A percentile compares a stretch with the other conserved stretches of the same genome.
These are phyloP conservation scores for Xylariaceae sp. DNA, from an alignment of 2,329 filamentous ascomycete genomes.

Conservation along the genomic window DNA sequence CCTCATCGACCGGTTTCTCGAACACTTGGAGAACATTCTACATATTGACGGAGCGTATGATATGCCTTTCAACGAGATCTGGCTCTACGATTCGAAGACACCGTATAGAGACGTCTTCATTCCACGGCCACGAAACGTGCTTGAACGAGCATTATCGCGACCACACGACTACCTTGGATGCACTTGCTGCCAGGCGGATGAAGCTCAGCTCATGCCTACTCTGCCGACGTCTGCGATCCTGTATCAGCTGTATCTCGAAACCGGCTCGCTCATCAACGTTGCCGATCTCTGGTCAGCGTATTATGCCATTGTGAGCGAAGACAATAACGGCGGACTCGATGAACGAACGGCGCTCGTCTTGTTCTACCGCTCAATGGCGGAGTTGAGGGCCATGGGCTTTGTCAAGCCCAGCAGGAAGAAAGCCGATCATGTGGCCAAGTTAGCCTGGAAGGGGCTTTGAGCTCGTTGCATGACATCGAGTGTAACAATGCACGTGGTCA, in stretches of 20 bases:
- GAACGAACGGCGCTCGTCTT: constrained; percentile 60
- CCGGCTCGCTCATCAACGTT: constrained; percentile 70
- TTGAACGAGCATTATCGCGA: constrained; percentile 65
- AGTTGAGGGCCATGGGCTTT: constrained; percentile 79
- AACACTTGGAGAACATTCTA: constrained; percentile 40
- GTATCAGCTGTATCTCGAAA: constrained; percentile 75
- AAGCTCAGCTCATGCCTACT: constrained; percentile 50
- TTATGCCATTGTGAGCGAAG: constrained; percentile 52
- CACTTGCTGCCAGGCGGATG: constrained; percentile 54
- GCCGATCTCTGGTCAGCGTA: constrained; percentile 78
- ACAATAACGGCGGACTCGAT: constrained; percentile 40
- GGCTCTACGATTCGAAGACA: constrained; percentile 67
- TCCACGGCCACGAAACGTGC: constrained; percentile 62
- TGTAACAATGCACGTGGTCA: constrained; percentile 6
- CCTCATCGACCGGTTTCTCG: constrained; percentile 54
- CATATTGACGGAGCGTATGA: constrained; percentile 38
- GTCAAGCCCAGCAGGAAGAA: constrained; percentile 88
- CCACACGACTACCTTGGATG: constrained; percentile 76
- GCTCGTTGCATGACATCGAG: constrained; percentile 4
- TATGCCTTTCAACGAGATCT: constrained; percentile 63
- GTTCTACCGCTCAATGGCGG: constrained; percentile 82
- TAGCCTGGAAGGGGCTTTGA: constrained; percentile 64
- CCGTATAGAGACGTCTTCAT: constrained; percentile 71
- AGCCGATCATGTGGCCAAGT: constrained; percentile 83
- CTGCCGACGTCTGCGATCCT: constrained; percentile 67